Base-by-base conservation (phyloP, 1,139 yeast species). In the Debaryomyces coudertii region DNA sequence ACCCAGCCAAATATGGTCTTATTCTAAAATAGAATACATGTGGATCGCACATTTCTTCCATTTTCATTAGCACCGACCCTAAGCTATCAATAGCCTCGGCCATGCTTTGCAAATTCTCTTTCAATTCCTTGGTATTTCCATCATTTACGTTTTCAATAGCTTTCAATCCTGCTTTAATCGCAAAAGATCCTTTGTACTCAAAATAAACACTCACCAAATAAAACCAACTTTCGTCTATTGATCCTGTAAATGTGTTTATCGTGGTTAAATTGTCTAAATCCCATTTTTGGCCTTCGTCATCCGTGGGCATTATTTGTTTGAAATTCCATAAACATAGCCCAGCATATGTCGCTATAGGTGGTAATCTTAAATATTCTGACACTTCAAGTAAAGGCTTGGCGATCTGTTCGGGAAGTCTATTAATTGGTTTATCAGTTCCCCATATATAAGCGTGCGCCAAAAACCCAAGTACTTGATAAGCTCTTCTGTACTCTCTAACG, bases 21-120 rank as follows among this genome's bases (percentile, higher is more conserved):
- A 92, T 79, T 53, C 95, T 79, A 68, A 80, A 87, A 63, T 89
- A 92, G 61, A 92, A 92, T 1, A 86, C 84, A 62, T 90, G 95
- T 1, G 98, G 97, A 61, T 90, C 97, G 63, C 97, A 90, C 87
- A 87, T 87, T 54, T 90, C 96, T 61, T 88, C 92, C 95, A 92
- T 88, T 56, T 82, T 78, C 80, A 85, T 81, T 54, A 92, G 68
- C 0, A 87, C 79, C 2, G 85, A 73, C n/a, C 92, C 95, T 54
- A 92, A 71, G 47, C 73, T 71, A 61, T 89, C 96, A 40, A 92
- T 86, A 40, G 79, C 69, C 61, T 87, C 89, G 1, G 97, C 96
- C 48, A 90, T 69, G 36, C 63, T 66, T 58, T 87, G 89, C 34
- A 90, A 69, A 39, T 74, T 65, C 34, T 53, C 57, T 2, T 72